phyloP scores from a whole-genome alignment of 2,329 filamentous ascomycete genomes.

The Cyphellophora attinorum region DNA sequence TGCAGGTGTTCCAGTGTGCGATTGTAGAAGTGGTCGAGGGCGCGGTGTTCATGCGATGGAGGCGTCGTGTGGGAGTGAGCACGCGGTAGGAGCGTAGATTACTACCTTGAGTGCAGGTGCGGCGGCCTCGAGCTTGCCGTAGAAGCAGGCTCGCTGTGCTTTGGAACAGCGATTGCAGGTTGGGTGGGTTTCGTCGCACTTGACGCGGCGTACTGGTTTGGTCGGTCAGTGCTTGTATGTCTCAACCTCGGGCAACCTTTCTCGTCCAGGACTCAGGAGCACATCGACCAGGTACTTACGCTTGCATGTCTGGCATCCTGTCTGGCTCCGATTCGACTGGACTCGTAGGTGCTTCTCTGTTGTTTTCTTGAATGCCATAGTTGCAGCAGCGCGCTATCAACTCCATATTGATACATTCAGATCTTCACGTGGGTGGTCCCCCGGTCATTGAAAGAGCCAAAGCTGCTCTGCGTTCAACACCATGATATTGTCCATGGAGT shows the following conservation, averaged over 20 bases:
- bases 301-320: constrained; percentile 3
- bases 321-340: background rate
- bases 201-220: constrained; percentile 1
- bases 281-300: too few relatives aligned
- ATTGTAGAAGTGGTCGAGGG: constrained; percentile 2
- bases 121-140: background rate
- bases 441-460: too few relatives aligned
- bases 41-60: background rate
- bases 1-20: constrained; percentile 1
- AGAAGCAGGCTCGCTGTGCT: background rate
- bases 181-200: constrained; percentile 1
- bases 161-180: background rate
- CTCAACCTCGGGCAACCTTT: background rate
- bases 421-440: too few relatives aligned
- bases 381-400: too few relatives aligned
- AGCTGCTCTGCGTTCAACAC: too few relatives aligned
- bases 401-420: too few relatives aligned
- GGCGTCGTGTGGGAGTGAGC: background rate
- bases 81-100: background rate
- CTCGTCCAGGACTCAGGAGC: background rate
- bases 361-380: too few relatives aligned
- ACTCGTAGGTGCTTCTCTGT: background rate
- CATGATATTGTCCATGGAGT: too few relatives aligned
- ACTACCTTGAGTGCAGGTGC: background rate
- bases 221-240: background rate